A percentile compares a stretch with the other conserved stretches of the same genome.
Evolutionary conservation across 768 basidiomycete species (phyloP).

Genomic region (Mycena latifolia): DNA sequence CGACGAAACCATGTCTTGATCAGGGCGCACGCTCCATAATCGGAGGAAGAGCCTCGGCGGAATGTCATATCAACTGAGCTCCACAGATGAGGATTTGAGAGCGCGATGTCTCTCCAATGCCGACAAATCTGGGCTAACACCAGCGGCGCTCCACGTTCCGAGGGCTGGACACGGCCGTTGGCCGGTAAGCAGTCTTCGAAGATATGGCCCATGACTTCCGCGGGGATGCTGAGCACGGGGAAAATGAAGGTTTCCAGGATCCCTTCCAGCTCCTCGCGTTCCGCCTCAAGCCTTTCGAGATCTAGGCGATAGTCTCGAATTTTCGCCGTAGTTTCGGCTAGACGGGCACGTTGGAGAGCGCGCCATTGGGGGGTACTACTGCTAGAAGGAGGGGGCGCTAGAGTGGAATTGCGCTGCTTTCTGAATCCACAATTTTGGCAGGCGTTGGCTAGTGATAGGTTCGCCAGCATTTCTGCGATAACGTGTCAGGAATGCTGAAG

Average conservation of each 20-base stretch:
- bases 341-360: too few relatives aligned
- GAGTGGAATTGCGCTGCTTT: too few relatives aligned
- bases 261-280: background rate
- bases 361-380: too few relatives aligned
- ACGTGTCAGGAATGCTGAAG: too few relatives aligned
- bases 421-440: too few relatives aligned
- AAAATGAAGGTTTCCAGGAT: background rate
- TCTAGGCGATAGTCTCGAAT: too few relatives aligned
- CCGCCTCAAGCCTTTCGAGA: too few relatives aligned
- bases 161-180: slow-evolving; percentile 1
- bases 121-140: slow-evolving; percentile 4
- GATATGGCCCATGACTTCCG: background rate
- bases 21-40: background rate
- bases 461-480: too few relatives aligned
- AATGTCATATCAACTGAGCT: slow-evolving; percentile 1
- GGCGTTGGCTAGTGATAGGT: too few relatives aligned
- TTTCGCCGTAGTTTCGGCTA: too few relatives aligned
- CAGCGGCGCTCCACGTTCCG: background rate
- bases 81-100: slow-evolving; percentile 4
- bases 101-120: slow-evolving; percentile 8
- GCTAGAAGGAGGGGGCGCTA: too few relatives aligned
- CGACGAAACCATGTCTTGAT: background rate
- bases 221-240: slow-evolving; percentile 1
- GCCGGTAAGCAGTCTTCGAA: background rate
- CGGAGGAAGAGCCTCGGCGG: background rate